Conservation (phyloP, 2,329 filamentous ascomycete genomes). For the Clarireedia hainanense region DNA sequence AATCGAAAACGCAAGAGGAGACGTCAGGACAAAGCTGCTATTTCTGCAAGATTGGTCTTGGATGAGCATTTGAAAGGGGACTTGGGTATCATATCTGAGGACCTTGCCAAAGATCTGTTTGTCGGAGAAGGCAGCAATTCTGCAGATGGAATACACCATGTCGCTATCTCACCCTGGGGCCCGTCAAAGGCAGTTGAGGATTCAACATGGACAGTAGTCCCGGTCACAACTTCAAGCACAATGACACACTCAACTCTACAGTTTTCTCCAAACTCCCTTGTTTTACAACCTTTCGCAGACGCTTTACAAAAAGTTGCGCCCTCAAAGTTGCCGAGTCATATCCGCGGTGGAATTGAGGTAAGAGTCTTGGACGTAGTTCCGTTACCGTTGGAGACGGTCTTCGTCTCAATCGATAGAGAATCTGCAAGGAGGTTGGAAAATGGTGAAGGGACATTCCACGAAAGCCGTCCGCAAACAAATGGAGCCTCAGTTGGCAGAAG, state of each 20-base stretch:
- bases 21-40: constrained; percentile 62
- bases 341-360: constrained; percentile 75
- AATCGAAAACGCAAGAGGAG: constrained; percentile 40
- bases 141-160: constrained; percentile 42
- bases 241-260: constrained; percentile 72
- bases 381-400: constrained; percentile 74
- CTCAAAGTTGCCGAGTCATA: constrained; percentile 64
- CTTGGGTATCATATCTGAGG: constrained; percentile 76
- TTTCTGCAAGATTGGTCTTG: constrained; percentile 73
- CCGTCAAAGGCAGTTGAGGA: constrained; percentile 50
- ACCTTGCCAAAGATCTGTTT: constrained; percentile 77
- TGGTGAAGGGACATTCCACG: constrained; percentile 74
- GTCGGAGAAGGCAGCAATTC: constrained; percentile 44
- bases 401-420: constrained; percentile 77
- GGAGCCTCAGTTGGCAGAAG: constrained; percentile 31
- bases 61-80: constrained; percentile 82
- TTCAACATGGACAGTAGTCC: constrained; percentile 77
- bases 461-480: constrained; percentile 44
- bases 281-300: constrained; percentile 72
- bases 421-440: constrained; percentile 73
- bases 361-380: constrained; percentile 74
- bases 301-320: constrained; percentile 65
- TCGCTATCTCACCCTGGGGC: constrained; percentile 68
- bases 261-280: constrained; percentile 63
- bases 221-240: constrained; percentile 55